A percentile compares a stretch with the other conserved stretches of the same genome.
Evolutionary conservation across 2,329 filamentous ascomycete species (phyloP).

Genomic region (Zasmidium citrigriseum): DNA sequence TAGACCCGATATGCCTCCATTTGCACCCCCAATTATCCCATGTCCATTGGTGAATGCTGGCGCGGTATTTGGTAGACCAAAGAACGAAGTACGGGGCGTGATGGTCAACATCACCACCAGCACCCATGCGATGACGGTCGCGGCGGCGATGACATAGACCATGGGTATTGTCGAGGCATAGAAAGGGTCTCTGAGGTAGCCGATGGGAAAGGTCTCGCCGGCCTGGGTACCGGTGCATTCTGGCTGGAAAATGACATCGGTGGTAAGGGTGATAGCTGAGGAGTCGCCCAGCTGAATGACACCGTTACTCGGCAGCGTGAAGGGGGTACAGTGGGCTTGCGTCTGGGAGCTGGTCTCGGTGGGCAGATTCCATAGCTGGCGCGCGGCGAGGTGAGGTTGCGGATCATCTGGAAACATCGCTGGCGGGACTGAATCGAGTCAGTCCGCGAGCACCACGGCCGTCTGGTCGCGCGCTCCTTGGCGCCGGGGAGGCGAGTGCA

Average conservation of each 20-base stretch:
- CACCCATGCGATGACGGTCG: slow-evolving; percentile 87
- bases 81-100: slow-evolving; percentile 89
- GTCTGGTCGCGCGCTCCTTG: slow-evolving; percentile 9
- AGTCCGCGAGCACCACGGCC: slow-evolving; percentile 4
- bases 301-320: slow-evolving; percentile 62
- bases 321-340: slow-evolving; percentile 58
- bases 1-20: slow-evolving; percentile 61
- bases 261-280: slow-evolving; percentile 60
- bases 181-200: slow-evolving; percentile 80
- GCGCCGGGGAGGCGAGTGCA: slow-evolving; percentile 17
- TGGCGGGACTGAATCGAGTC: slow-evolving; percentile 11
- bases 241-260: slow-evolving; percentile 62
- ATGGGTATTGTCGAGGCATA: slow-evolving; percentile 92
- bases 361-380: slow-evolving; percentile 37
- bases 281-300: slow-evolving; percentile 54
- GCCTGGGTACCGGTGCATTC: slow-evolving; percentile 51
- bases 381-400: slow-evolving; percentile 18
- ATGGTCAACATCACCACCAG: slow-evolving; percentile 92
- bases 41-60: slow-evolving; percentile 60
- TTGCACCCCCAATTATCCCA: slow-evolving; percentile 82
- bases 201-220: slow-evolving; percentile 52
- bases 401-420: slow-evolving; percentile 20
- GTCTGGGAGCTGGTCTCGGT: slow-evolving; percentile 19
- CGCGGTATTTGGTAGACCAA: slow-evolving; percentile 65
- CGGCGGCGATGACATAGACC: slow-evolving; percentile 87